A percentile compares a stretch with the other conserved stretches of the same genome.
These are phyloP conservation scores for Astragalus membranaceus DNA, from an alignment of 306 rosid genomes.

Conservation along the genomic window DNA sequence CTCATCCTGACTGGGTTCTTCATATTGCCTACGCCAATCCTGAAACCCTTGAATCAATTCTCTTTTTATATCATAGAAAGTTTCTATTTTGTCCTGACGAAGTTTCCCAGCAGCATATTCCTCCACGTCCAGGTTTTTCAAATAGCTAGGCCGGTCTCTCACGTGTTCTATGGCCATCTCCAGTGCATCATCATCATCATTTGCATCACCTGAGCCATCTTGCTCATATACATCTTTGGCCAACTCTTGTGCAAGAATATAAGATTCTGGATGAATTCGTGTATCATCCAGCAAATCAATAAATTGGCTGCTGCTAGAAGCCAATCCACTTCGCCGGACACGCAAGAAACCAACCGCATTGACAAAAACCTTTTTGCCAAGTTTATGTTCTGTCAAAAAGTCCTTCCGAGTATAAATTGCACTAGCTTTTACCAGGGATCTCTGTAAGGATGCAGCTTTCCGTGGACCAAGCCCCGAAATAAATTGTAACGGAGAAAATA, in stretches of 20 bases:
- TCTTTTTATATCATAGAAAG: conserved; percentile 75
- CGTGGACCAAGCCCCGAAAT: conserved; percentile 98
- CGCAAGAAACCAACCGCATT: conserved; percentile 96
- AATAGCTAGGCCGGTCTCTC: conserved; percentile 72
- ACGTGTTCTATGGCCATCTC: conserved; percentile 99
- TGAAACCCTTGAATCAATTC: conserved; percentile 92
- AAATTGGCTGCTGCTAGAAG: conserved; percentile 81
- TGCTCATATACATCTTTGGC: conserved; percentile 91
- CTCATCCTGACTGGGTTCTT: conserved; percentile 95
- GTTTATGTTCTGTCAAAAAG: conserved; percentile 63
- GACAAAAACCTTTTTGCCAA: conserved; percentile 90
- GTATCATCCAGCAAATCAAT: conserved; percentile 97
- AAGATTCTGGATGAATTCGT: conserved; percentile 96
- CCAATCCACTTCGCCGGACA: conserved; percentile 90
- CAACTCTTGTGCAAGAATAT: conserved; percentile 81
- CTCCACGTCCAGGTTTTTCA: conserved; percentile 74
- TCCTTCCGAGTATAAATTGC: conserved; percentile 89
- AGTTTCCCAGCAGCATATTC: conserved; percentile 59
- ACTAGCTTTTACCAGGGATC: conserved; percentile 86
- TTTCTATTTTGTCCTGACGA: conserved; percentile 58
- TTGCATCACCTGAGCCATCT: conserved; percentile 63
- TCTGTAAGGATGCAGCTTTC: conserved; percentile 89
- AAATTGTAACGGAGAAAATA: conserved; percentile 85
- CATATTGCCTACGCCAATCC: conserved; percentile 97
- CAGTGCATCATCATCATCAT: conserved; percentile 83